These are phyloP conservation scores for Allantophomopsis lycopodina DNA, from an alignment of 2,329 filamentous ascomycete genomes.

Conservation along the genomic window DNA sequence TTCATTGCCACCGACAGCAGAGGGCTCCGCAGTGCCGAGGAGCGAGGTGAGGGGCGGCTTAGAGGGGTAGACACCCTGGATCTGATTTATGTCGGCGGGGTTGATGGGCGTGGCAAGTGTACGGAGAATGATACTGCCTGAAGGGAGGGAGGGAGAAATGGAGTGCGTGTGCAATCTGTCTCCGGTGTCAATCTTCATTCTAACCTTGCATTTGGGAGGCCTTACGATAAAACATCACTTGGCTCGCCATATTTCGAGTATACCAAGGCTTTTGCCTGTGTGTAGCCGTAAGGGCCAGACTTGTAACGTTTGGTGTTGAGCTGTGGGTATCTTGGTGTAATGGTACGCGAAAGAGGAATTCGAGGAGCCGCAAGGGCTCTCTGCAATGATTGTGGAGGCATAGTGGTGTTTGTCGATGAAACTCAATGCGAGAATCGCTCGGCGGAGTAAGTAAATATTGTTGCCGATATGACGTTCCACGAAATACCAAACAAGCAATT, in stretches of 20 bases:
- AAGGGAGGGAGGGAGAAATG: constrained; percentile 60
- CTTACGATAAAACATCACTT: constrained; percentile 49
- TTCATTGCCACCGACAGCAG: constrained; percentile 78
- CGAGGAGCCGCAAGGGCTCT: constrained; percentile 4
- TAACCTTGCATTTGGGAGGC: not conserved
- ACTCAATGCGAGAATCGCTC: not conserved
- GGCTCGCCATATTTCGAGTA: constrained; percentile 67
- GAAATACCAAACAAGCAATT: too few relatives aligned
- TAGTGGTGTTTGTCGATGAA: constrained; percentile 2
- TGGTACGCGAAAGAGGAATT: constrained; percentile 6
- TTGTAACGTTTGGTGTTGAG: constrained; percentile 24
- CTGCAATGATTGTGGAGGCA: constrained; percentile 7
- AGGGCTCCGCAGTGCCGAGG: constrained; percentile 64
- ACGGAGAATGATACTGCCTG: constrained; percentile 59
- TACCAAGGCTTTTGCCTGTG: constrained; percentile 70
- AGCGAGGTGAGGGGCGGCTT: constrained; percentile 64
- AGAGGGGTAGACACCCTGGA: constrained; percentile 89
- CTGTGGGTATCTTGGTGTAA: constrained; percentile 4
- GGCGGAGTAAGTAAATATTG: not conserved
- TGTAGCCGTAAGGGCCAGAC: constrained; percentile 60
- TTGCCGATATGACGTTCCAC: too few relatives aligned
- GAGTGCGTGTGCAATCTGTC: constrained; percentile 57
- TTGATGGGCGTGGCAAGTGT: constrained; percentile 89
- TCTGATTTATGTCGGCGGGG: constrained; percentile 94
- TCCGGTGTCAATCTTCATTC: not conserved